Conservation (phyloP, 2,329 filamentous ascomycete genomes). For the Cordyceps fumosorosea region DNA sequence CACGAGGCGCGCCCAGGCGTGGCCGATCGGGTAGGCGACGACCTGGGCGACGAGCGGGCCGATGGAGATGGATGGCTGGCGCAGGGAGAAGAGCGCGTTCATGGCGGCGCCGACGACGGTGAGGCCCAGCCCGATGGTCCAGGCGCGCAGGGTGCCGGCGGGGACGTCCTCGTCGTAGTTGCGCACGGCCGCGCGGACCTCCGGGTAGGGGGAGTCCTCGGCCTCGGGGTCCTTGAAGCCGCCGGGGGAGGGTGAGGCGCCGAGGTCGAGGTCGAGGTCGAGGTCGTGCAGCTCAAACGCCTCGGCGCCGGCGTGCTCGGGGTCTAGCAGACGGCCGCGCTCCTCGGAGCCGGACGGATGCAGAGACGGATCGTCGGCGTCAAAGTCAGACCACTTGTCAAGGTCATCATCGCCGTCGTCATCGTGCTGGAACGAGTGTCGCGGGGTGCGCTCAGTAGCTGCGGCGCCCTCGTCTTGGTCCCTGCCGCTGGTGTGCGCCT, state of each 20-base stretch:
- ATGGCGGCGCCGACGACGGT: slow-evolving; percentile 51
- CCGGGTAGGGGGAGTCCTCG: slow-evolving; percentile 59
- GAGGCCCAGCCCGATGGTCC: slow-evolving; percentile 53
- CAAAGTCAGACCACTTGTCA: slow-evolving; percentile 7
- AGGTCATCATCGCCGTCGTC: neutral
- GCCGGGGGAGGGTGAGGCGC: slow-evolving; percentile 17
- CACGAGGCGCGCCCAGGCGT: slow-evolving; percentile 52
- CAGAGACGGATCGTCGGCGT: neutral
- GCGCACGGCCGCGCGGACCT: slow-evolving; percentile 57
- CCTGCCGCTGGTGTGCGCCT: slow-evolving; percentile 2
- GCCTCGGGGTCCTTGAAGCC: slow-evolving; percentile 33
- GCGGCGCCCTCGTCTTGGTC: slow-evolving; percentile 1
- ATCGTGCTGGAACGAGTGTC: slow-evolving; percentile 9
- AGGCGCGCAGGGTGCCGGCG: slow-evolving; percentile 59
- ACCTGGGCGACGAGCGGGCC: slow-evolving; percentile 57
- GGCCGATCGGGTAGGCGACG: slow-evolving; percentile 57
- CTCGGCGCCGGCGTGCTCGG: slow-evolving; percentile 32
- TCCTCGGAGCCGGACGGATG: slow-evolving; percentile 29
- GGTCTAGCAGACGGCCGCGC: slow-evolving; percentile 50
- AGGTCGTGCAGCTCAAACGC: slow-evolving; percentile 7
- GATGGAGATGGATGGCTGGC: slow-evolving; percentile 55
- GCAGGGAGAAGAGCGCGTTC: slow-evolving; percentile 58
- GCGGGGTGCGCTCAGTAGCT: neutral
- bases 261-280: slow-evolving; percentile 18
- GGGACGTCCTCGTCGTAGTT: slow-evolving; percentile 61